Conservation (phyloP, 441 rosid species). For the Syzygium malaccense region DNA sequence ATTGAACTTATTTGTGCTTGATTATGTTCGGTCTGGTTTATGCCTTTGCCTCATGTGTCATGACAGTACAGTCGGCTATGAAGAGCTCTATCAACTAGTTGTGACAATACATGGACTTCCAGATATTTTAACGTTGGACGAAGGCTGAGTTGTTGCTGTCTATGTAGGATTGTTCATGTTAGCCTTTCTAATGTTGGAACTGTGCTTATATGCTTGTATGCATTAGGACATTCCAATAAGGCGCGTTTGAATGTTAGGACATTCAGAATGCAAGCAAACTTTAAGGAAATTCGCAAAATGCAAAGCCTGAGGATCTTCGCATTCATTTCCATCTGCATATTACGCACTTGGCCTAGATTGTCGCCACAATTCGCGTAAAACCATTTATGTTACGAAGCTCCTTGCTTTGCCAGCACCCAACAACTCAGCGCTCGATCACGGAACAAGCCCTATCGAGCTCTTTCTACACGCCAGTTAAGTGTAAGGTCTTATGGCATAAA, state of each 20-base stretch:
- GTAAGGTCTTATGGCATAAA: neutral
- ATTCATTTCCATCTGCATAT: neutral
- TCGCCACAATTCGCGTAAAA: neutral
- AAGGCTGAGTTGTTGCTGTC: neutral
- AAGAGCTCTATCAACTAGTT: neutral
- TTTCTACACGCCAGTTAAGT: neutral
- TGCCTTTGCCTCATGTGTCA: neutral
- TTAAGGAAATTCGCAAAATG: neutral
- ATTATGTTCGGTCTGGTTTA: neutral
- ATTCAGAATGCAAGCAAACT: neutral
- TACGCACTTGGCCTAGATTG: neutral
- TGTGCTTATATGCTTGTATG: neutral
- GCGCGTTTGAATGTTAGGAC: neutral
- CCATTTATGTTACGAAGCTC: neutral
- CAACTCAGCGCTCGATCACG: accelerated
- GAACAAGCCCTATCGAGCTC: neutral
- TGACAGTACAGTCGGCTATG: neutral
- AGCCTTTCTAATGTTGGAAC: neutral
- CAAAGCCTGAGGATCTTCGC: neutral
- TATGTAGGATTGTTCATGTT: neutral
- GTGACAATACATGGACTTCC: neutral
- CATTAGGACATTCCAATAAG: neutral
- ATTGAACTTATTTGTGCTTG: neutral
- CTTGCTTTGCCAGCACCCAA: neutral
- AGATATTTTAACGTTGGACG: neutral